These are phyloP conservation scores for Pinus albicaulis DNA, from an alignment of 75 land plant genomes.

Conservation along the genomic window DNA sequence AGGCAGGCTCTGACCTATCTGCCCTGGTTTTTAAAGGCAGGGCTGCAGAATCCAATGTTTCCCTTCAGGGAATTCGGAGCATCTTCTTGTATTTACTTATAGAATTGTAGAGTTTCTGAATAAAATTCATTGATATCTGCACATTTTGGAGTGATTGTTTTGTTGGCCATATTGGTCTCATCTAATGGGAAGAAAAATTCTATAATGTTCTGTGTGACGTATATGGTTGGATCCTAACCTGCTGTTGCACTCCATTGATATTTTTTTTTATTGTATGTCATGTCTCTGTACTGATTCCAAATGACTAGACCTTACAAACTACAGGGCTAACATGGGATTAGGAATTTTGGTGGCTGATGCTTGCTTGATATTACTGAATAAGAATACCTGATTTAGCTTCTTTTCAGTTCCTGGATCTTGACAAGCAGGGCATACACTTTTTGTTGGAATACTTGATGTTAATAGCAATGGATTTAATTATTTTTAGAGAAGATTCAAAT, in stretches of 20 bases:
- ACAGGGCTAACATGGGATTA: no score
- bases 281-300: not conserved
- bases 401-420: not conserved
- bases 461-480: not conserved
- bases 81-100: conserved; percentile 8
- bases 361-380: not conserved
- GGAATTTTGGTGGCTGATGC: not conserved
- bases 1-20: conserved; percentile 9
- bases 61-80: conserved; percentile 5
- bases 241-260: no score
- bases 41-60: conserved; percentile 3
- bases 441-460: not conserved
- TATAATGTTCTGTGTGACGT: not conserved
- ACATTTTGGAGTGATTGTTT: not conserved
- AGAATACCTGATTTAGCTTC: not conserved
- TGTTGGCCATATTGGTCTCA: not conserved
- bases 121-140: conserved; percentile 8
- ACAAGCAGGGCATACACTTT: not conserved
- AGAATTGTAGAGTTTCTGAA: conserved; percentile 9
- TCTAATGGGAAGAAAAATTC: not conserved
- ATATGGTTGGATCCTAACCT: no score
- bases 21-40: conserved; percentile 7
- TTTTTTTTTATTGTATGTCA: not conserved
- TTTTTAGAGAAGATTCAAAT: not conserved
- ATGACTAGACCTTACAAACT: not conserved